A percentile compares a stretch with the other conserved stretches of the same genome.
These are phyloP conservation scores for Lichtheimia ramosa DNA, from an alignment of 371 early-diverging fungal species.

Conservation along the genomic window DNA sequence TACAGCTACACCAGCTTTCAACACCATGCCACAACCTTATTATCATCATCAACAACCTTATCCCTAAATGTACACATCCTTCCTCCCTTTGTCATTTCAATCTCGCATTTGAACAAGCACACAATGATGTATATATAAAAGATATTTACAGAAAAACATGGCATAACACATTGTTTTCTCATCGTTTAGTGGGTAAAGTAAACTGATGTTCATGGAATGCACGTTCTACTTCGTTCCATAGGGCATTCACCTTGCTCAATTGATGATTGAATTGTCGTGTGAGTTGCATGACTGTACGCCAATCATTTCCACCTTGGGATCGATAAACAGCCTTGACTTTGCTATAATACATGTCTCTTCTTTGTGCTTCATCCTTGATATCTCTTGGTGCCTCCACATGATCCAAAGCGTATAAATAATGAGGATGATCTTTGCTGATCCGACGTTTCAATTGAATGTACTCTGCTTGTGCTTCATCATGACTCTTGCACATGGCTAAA, in stretches of 20 bases:
- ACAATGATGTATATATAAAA: background rate
- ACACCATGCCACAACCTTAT: background rate
- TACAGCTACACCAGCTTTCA: background rate
- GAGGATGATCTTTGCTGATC: conserved; percentile 11
- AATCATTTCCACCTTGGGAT: conserved; percentile 18
- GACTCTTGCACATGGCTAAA: conserved; percentile 12
- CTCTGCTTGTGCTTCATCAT: conserved; percentile 14
- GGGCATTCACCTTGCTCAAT: conserved; percentile 11
- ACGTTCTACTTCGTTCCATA: conserved; percentile 16
- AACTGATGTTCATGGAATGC: conserved; percentile 14
- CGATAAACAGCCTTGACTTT: conserved; percentile 9
- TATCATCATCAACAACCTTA: background rate
- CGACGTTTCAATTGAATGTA: conserved; percentile 14
- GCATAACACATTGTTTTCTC: background rate
- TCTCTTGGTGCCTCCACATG: conserved; percentile 4
- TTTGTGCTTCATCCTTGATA: conserved; percentile 4
- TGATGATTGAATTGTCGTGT: conserved; percentile 12
- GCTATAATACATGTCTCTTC: background rate
- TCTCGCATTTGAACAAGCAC: too few species aligned
- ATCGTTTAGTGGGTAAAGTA: conserved; percentile 3
- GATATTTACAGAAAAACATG: background rate
- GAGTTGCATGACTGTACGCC: conserved; percentile 13
- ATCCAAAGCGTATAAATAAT: conserved; percentile 13
- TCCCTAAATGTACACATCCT: too few species aligned
- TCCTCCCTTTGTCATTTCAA: too few species aligned